phyloP scores from a whole-genome alignment of 805 yeast species.

The Kuraishia ogatae region DNA sequence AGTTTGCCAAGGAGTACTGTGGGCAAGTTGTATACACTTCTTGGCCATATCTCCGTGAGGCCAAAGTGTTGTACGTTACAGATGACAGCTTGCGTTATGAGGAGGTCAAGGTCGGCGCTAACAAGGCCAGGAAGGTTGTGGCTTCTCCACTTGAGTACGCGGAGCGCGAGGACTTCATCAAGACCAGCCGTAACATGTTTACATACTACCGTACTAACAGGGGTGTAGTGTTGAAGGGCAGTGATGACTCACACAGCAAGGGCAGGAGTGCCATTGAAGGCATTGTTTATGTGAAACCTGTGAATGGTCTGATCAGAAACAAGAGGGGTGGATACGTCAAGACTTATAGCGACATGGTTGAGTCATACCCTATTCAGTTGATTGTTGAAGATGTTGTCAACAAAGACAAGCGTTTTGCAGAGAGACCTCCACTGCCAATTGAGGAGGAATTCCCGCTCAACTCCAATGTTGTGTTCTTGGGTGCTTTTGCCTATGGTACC shows the following conservation, averaged over 20 bases:
- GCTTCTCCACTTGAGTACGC: conserved; percentile 34
- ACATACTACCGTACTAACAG: conserved; percentile 37
- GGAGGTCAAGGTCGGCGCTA: conserved; percentile 17
- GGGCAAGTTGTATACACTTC: conserved; percentile 61
- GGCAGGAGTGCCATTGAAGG: conserved; percentile 31
- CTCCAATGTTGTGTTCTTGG: conserved; percentile 67
- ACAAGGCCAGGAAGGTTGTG: conserved; percentile 12
- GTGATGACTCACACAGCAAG: not conserved
- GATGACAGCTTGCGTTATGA: conserved; percentile 44
- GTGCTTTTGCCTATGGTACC: conserved; percentile 83
- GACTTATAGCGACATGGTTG: conserved; percentile 46
- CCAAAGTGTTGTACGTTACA: conserved; percentile 53
- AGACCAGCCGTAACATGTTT: conserved; percentile 28
- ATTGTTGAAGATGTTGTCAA: conserved; percentile 68
- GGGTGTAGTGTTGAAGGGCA: conserved; percentile 38
- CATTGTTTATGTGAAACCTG: conserved; percentile 62
- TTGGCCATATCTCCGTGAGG: conserved; percentile 90
- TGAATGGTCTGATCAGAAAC: conserved; percentile 68
- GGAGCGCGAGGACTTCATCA: conserved; percentile 37
- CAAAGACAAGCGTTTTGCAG: conserved; percentile 65
- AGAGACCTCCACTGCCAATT: conserved; percentile 68
- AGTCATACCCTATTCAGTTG: conserved; percentile 67
- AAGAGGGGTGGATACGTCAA: conserved; percentile 71
- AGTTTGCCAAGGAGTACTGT: conserved; percentile 54
- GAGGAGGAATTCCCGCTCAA: conserved; percentile 75